Conservation (phyloP, 129 eudicot species). For the Mikania micrantha region DNA sequence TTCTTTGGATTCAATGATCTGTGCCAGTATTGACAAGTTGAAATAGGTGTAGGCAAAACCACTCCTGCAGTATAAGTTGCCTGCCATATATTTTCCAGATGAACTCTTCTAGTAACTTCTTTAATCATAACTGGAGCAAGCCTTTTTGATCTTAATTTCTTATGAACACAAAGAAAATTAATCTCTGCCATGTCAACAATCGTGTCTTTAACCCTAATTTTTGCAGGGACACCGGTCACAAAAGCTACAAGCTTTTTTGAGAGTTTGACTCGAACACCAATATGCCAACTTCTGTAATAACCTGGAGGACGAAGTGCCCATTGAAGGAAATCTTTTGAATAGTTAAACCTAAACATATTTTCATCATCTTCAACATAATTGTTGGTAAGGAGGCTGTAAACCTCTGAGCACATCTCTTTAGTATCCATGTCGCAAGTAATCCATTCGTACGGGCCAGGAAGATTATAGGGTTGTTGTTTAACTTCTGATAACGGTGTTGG, state of each 20-base stretch:
- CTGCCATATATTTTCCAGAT: slow-evolving; percentile 59
- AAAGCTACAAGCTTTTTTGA: slow-evolving; percentile 57
- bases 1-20: slow-evolving; percentile 55
- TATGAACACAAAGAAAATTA: slow-evolving; percentile 56
- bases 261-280: slow-evolving; percentile 47
- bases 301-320: slow-evolving; percentile 69
- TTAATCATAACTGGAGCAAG: slow-evolving; percentile 64
- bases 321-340: slow-evolving; percentile 48
- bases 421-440: slow-evolving; percentile 59
- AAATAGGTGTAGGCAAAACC: slow-evolving; percentile 49
- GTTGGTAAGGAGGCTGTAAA: slow-evolving; percentile 45
- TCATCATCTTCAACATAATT: slow-evolving; percentile 73
- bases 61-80: slow-evolving; percentile 66
- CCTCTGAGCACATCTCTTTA: slow-evolving; percentile 44
- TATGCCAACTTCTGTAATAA: slow-evolving; percentile 52
- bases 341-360: slow-evolving; percentile 61
- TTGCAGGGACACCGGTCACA: slow-evolving; percentile 56
- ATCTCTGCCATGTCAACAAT: slow-evolving; percentile 55
- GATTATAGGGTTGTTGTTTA: slow-evolving; percentile 60
- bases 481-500: slow-evolving; percentile 51
- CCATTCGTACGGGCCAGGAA: slow-evolving; percentile 58
- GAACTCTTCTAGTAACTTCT: slow-evolving; percentile 62
- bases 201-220: slow-evolving; percentile 34
- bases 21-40: slow-evolving; percentile 62
- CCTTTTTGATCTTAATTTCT: slow-evolving; percentile 58